Evolutionary conservation across 306 rosid genomes (phyloP).

Genomic region (Echinosophora koreensis): DNA sequence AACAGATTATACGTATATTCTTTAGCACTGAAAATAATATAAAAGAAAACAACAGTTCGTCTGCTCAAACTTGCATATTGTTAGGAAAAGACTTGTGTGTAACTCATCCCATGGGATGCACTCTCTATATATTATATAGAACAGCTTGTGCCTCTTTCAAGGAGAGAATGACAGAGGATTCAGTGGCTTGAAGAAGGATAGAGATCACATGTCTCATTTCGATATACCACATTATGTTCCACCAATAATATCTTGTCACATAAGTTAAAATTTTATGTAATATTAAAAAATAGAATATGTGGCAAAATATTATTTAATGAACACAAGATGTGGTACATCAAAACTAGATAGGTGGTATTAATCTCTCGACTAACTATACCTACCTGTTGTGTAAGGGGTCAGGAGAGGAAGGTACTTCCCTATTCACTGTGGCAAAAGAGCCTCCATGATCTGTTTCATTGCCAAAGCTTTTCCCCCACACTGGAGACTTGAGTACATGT

Average conservation of each 20-base stretch:
- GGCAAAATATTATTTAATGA: too few relatives aligned
- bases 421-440: constrained; percentile 51
- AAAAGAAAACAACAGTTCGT: neutral
- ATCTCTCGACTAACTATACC: neutral
- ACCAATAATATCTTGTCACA: too few relatives aligned
- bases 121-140: neutral
- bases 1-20: neutral
- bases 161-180: neutral
- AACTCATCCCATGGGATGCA: neutral
- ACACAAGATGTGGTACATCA: too few relatives aligned
- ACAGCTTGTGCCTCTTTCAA: neutral
- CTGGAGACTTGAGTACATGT: constrained; percentile 43
- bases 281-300: too few relatives aligned
- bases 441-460: constrained; percentile 42
- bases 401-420: constrained; percentile 82
- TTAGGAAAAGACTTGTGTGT: neutral
- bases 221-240: too few relatives aligned
- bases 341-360: too few relatives aligned
- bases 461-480: constrained; percentile 39
- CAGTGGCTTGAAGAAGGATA: neutral
- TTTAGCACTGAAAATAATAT: neutral
- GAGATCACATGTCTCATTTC: too few relatives aligned
- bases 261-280: too few relatives aligned
- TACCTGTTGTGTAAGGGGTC: constrained; percentile 90
- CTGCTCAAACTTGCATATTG: constrained; percentile 19